Evolutionary conservation across 495 filamentous ascomycete species (phyloP).

Genomic region (Sporormia fimetaria): DNA sequence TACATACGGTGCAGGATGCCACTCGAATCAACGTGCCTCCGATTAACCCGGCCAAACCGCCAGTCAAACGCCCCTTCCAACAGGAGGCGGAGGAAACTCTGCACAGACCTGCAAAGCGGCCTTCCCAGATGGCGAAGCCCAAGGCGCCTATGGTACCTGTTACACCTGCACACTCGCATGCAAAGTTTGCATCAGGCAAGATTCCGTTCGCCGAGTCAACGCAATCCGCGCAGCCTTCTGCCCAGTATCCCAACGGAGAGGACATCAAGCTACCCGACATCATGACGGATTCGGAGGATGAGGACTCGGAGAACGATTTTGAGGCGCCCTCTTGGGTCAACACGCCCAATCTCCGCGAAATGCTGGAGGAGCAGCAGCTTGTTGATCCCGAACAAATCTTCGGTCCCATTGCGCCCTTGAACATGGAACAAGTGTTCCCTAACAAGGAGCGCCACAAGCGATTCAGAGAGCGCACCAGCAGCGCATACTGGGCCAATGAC

Average conservation of each 20-base stretch:
- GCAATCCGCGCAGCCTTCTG: conserved; percentile 39
- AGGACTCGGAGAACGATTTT: conserved; percentile 54
- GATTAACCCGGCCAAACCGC: conserved; percentile 53
- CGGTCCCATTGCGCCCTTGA: conserved; percentile 70
- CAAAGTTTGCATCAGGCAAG: conserved; percentile 60
- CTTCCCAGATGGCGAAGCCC: conserved; percentile 39
- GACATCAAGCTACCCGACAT: conserved; percentile 80
- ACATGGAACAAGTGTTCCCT: conserved; percentile 91
- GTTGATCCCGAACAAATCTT: conserved; percentile 82
- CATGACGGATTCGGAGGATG: conserved; percentile 74
- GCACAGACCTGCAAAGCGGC: conserved; percentile 45
- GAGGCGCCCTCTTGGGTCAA: conserved; percentile 71
- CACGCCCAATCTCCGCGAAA: conserved; percentile 58
- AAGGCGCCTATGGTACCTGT: conserved; percentile 28
- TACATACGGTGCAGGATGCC: conserved; percentile 44
- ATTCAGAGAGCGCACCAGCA: conserved; percentile 79
- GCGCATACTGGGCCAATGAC: conserved; percentile 89
- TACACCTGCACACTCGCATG: conserved; percentile 38
- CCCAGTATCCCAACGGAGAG: conserved; percentile 69
- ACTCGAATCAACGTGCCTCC: conserved; percentile 41
- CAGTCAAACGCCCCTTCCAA: conserved; percentile 47
- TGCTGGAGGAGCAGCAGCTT: conserved; percentile 64
- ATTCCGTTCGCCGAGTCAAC: conserved; percentile 70
- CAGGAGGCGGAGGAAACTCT: conserved; percentile 42
- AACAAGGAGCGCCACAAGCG: conserved; percentile 70